Percentiles rank a stretch among this genome's conserved stretches.
phyloP scores from a whole-genome alignment of 73 alveolate genomes.

The Tetrahymena borealis region DNA sequence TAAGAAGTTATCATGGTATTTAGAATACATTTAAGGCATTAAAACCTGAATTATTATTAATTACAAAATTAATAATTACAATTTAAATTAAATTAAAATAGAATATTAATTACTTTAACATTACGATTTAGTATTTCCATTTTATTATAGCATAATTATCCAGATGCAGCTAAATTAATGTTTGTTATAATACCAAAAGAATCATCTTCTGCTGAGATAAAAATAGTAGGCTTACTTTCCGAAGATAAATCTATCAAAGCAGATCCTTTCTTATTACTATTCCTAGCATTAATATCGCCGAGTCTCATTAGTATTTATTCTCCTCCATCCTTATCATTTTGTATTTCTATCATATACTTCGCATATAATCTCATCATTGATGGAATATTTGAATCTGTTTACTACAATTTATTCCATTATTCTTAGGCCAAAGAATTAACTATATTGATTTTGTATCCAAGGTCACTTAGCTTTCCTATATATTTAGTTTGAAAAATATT shows the following conservation, averaged over 20 bases:
- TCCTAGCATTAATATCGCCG: constrained; percentile 21
- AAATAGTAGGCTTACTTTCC: constrained; percentile 22
- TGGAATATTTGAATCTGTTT: constrained; percentile 38
- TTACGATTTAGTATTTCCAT: constrained; percentile 30
- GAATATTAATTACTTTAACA: neutral
- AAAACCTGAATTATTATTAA: neutral
- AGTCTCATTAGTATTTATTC: constrained; percentile 5
- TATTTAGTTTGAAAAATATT: neutral
- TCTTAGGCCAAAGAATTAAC: constrained; percentile 11
- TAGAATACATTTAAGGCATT: constrained; percentile 36
- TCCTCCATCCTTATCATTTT: constrained; percentile 24
- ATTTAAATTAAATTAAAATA: neutral
- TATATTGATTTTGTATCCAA: constrained; percentile 22
- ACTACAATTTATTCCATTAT: constrained; percentile 5
- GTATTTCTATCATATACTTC: constrained; percentile 26
- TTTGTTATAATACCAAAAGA: constrained; percentile 30
- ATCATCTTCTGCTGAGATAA: constrained; percentile 42
- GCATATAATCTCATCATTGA: constrained; percentile 37
- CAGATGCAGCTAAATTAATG: constrained; percentile 32
- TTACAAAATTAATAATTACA: neutral
- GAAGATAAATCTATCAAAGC: constrained; percentile 35
- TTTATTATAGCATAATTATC: constrained; percentile 28
- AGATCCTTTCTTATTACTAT: constrained; percentile 15
- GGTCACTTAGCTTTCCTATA: constrained; percentile 7
- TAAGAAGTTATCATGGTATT: constrained; percentile 27